Conservation (phyloP, 306 rosid genomes). For the Vigna angularis region DNA sequence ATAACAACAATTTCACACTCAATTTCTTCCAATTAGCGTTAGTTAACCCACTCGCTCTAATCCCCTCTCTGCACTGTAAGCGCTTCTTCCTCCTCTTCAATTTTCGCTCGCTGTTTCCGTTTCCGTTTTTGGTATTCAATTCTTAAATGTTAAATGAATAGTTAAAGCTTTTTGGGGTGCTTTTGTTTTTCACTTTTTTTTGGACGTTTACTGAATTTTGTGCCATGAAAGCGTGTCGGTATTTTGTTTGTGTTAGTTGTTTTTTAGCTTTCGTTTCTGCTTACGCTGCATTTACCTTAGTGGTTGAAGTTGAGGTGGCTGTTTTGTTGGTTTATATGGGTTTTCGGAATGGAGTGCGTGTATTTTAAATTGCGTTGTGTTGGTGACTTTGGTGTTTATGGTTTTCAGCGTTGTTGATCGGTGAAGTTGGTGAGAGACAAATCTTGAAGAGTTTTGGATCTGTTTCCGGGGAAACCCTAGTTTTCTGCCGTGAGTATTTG, state of each 20-base stretch:
- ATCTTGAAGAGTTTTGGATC: slow-evolving; percentile 45
- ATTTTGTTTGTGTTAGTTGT: not conserved
- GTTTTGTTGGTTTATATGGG: slow-evolving; percentile 25
- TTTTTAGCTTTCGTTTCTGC: slow-evolving; percentile 17
- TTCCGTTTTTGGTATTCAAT: slow-evolving; percentile 39
- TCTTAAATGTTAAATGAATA: not conserved
- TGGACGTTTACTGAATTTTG: slow-evolving; percentile 3
- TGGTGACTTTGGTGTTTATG: slow-evolving; percentile 18
- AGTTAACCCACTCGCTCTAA: not conserved
- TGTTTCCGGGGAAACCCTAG: slow-evolving; percentile 68
- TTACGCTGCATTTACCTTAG: not conserved
- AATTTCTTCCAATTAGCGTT: slow-evolving; percentile 48
- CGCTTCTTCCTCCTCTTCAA: slow-evolving; percentile 5
- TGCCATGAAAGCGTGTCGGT: not conserved
- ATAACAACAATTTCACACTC: slow-evolving; percentile 9
- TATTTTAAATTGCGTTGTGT: slow-evolving; percentile 19
- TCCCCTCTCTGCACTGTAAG: slow-evolving; percentile 52
- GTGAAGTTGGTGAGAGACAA: slow-evolving; percentile 39
- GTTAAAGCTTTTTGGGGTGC: not conserved
- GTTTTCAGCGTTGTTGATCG: slow-evolving; percentile 32
- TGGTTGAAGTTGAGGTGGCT: slow-evolving; percentile 14
- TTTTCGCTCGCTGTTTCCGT: slow-evolving; percentile 25
- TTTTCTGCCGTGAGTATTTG: slow-evolving; percentile 45
- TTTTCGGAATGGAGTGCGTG: not conserved
- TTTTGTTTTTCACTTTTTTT: not conserved